phyloP scores from a whole-genome alignment of 2,329 filamentous ascomycete genomes.

The Trichoderma citrinoviride region DNA sequence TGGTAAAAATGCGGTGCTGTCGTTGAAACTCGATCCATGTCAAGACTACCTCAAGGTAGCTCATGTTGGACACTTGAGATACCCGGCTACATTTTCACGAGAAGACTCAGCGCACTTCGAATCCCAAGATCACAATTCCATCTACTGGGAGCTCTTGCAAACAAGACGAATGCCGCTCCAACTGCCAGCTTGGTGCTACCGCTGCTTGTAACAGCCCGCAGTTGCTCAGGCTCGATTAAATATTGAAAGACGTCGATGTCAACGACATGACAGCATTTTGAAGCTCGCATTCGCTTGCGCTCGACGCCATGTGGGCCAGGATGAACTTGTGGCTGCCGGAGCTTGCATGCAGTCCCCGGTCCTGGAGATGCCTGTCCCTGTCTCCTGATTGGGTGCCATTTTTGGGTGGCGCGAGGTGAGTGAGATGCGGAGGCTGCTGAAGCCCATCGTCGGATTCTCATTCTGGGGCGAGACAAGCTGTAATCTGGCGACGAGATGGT shows the following conservation, averaged over 20 bases:
- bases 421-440: neutral
- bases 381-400: conserved; percentile 2
- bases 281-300: conserved; percentile 18
- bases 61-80: too few relatives aligned
- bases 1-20: neutral
- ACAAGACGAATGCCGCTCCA: too few relatives aligned
- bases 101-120: too few relatives aligned
- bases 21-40: too few relatives aligned
- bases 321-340: neutral
- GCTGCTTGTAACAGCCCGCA: neutral
- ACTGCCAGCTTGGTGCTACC: neutral
- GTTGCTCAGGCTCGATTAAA: neutral
- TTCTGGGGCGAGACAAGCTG: too few relatives aligned
- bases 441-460: neutral
- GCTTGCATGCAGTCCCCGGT: neutral
- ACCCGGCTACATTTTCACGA: too few relatives aligned
- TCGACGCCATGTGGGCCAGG: conserved; percentile 8
- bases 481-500: neutral
- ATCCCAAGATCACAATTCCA: too few relatives aligned
- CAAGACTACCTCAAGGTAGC: too few relatives aligned
- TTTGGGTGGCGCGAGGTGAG: neutral
- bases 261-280: neutral
- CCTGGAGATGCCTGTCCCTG: neutral
- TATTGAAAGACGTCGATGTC: neutral
- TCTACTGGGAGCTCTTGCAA: too few relatives aligned